Conservation (phyloP, 2,329 filamentous ascomycete species). For the Sphaceloma murrayae region DNA sequence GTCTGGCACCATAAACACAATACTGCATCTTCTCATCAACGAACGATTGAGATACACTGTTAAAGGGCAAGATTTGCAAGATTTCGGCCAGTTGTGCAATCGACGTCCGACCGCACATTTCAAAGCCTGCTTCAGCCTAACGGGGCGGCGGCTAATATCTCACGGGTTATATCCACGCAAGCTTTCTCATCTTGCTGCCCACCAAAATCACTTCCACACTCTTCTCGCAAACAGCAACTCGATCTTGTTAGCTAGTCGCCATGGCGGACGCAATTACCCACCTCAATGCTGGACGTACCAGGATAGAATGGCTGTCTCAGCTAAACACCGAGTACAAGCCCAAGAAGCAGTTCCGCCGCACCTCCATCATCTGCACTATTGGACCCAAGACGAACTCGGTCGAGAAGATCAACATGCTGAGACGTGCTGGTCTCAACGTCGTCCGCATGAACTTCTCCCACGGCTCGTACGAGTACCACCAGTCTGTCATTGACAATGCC, state of each 20-base stretch:
- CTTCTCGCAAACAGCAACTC: background rate
- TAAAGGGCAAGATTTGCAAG: too few relatives aligned
- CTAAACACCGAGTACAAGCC: conserved; percentile 87
- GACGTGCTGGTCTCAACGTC: conserved; percentile 86
- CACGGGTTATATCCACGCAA: conserved; percentile 7
- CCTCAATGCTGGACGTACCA: conserved; percentile 62
- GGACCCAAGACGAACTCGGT: conserved; percentile 98
- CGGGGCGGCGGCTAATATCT: background rate
- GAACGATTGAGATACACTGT: too few relatives aligned
- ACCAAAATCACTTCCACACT: conserved; percentile 10
- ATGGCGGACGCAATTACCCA: conserved; percentile 76
- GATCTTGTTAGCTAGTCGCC: conserved; percentile 24
- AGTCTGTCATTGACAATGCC: conserved; percentile 95
- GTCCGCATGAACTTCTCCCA: conserved; percentile 99
- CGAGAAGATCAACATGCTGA: conserved; percentile 91
- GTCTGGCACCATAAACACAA: too few relatives aligned
- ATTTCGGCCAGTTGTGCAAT: too few relatives aligned
- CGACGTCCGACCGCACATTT: too few relatives aligned
- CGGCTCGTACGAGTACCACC: conserved; percentile 90
- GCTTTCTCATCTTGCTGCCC: conserved; percentile 13
- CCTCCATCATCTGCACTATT: conserved; percentile 98
- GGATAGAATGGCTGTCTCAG: conserved; percentile 60
- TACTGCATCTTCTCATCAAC: background rate
- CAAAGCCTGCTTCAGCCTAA: conserved; percentile 12
- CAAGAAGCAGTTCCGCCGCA: conserved; percentile 83